Conservation (phyloP, 1,284 basidiomycete genomes). For the Puccinia coronata region DNA sequence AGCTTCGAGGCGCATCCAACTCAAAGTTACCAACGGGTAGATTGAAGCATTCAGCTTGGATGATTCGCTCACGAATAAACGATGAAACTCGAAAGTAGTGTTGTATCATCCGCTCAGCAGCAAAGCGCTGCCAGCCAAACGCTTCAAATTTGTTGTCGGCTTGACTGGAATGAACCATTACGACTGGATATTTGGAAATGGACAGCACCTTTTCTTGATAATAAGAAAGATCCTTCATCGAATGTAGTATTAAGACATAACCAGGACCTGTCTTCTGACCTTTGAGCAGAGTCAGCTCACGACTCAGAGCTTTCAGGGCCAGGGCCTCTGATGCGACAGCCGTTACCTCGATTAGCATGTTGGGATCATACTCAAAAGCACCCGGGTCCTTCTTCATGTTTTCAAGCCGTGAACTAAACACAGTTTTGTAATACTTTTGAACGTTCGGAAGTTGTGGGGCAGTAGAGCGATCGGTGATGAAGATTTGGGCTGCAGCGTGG, state of each 20-base stretch:
- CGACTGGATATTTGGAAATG: constrained; percentile 79
- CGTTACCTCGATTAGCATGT: constrained; percentile 69
- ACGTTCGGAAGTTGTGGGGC: constrained; percentile 80
- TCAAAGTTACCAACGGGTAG: constrained; percentile 79
- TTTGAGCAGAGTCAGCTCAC: constrained; percentile 71
- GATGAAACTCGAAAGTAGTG: constrained; percentile 76
- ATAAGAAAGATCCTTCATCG: constrained; percentile 78
- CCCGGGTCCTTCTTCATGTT: constrained; percentile 55
- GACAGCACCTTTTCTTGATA: constrained; percentile 76
- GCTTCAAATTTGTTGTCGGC: constrained; percentile 72
- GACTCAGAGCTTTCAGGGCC: constrained; percentile 83
- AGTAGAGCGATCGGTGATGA: constrained; percentile 83
- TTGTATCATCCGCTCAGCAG: constrained; percentile 70
- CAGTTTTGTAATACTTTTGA: constrained; percentile 71
- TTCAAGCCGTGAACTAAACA: constrained; percentile 62
- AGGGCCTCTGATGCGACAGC: constrained; percentile 79
- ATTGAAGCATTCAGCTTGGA: constrained; percentile 86
- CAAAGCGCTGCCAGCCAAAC: constrained; percentile 70
- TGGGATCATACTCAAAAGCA: constrained; percentile 70
- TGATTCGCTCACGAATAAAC: constrained; percentile 79
- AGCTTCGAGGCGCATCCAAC: constrained; percentile 79
- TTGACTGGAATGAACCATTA: constrained; percentile 78
- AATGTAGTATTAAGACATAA: constrained; percentile 78
- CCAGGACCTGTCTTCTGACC: constrained; percentile 69
- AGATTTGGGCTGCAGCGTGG: constrained; percentile 65